Evolutionary conservation across 1,284 basidiomycete species (phyloP).

Genomic region (Tilletia setariae): DNA sequence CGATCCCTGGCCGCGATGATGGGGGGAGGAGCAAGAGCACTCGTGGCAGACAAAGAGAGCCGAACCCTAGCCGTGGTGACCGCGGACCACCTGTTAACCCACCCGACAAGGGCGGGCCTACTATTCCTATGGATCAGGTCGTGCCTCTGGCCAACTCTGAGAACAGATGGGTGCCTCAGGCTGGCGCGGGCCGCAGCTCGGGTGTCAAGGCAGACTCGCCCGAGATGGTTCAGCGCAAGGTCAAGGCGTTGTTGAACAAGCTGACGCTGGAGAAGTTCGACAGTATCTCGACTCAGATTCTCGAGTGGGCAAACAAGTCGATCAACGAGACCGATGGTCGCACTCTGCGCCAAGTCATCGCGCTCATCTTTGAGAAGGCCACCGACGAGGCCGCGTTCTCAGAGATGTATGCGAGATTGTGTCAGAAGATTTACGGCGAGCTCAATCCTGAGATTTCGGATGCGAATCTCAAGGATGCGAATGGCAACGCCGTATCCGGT

Average conservation of each 20-base stretch:
- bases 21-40: constrained; percentile 51
- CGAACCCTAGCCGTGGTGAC: constrained; percentile 27
- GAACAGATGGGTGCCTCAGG: constrained; percentile 70
- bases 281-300: constrained; percentile 86
- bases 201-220: constrained; percentile 63
- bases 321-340: constrained; percentile 86
- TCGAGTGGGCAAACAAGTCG: constrained; percentile 90
- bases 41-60: constrained; percentile 49
- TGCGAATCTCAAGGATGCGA: constrained; percentile 63
- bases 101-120: constrained; percentile 54
- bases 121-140: constrained; percentile 61
- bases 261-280: constrained; percentile 96
- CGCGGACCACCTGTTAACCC: constrained; percentile 48
- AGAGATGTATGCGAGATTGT: constrained; percentile 93
- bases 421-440: constrained; percentile 87
- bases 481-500: constrained; percentile 79
- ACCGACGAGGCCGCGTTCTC: constrained; percentile 93
- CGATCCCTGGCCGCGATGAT: constrained; percentile 51
- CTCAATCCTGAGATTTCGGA: constrained; percentile 82
- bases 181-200: constrained; percentile 26
- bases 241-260: constrained; percentile 90
- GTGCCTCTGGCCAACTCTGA: constrained; percentile 72
- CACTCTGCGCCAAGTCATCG: constrained; percentile 91
- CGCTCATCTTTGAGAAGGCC: constrained; percentile 93
- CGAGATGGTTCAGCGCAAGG: constrained; percentile 84